A percentile compares a stretch with the other conserved stretches of the same genome.
Evolutionary conservation across 106 monocot genomes (phyloP).

Genomic region (Posidonia australis): DNA sequence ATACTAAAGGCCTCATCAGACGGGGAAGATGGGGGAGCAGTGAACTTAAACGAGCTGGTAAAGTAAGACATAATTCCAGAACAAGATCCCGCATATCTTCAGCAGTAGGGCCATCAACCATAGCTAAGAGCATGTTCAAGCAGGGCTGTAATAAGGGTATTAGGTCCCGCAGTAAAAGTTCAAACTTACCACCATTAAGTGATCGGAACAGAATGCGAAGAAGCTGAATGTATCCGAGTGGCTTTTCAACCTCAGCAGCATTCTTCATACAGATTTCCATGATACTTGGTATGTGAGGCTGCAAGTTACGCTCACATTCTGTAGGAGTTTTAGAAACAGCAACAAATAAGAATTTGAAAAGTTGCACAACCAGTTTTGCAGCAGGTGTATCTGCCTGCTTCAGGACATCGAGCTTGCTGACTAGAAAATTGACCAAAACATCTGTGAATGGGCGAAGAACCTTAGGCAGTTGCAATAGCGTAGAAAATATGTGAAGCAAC

Average conservation of each 20-base stretch:
- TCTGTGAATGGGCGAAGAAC: conserved; percentile 86
- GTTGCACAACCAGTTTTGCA: conserved; percentile 85
- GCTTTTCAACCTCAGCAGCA: conserved; percentile 91
- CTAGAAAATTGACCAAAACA: conserved; percentile 91
- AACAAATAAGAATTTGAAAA: conserved; percentile 82
- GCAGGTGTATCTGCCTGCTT: conserved; percentile 93
- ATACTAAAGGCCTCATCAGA: conserved; percentile 84
- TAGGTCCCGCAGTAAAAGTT: conserved; percentile 76
- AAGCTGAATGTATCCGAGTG: conserved; percentile 93
- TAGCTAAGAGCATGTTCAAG: conserved; percentile 83
- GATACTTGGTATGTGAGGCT: conserved; percentile 86
- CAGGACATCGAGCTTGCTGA: conserved; percentile 77
- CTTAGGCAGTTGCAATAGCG: conserved; percentile 71
- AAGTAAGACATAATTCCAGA: conserved; percentile 81
- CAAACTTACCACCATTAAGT: conserved; percentile 90
- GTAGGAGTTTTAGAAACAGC: conserved; percentile 78
- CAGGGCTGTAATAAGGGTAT: conserved; percentile 90
- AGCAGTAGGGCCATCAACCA: conserved; percentile 84
- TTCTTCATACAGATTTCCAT: conserved; percentile 98
- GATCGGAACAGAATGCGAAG: conserved; percentile 82
- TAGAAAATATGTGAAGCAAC: conserved; percentile 82
- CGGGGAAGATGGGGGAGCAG: conserved; percentile 96
- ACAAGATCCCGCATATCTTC: conserved; percentile 95
- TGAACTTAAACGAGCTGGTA: conserved; percentile 97
- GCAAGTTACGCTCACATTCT: conserved; percentile 86